Evolutionary conservation across 495 filamentous ascomycete species (phyloP), one percentile per base, ranked within the genome.

Genomic region (Podospora pseudopauciseta): DNA sequence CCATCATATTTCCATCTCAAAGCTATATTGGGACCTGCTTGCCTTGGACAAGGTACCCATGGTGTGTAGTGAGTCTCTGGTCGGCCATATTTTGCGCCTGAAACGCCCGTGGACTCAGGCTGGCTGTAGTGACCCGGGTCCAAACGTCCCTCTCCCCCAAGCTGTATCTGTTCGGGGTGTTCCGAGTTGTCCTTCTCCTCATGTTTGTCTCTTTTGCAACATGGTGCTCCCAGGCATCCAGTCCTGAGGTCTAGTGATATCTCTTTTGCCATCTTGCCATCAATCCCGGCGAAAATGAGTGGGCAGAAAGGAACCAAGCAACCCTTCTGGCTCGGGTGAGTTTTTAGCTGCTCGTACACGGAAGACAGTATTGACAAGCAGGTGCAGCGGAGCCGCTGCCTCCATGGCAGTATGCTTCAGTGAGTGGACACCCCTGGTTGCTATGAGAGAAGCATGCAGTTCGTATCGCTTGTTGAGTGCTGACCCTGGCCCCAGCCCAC

Each of bases 381-480:
- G 26, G 15, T 39, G 15, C 63, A 81, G 79, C 26, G 77, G 79
- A 55, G 77, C 78, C 1, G 78, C 79, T 26, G 77, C 79, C 4
- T 81, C 79, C 15, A 76, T 79, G 72, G 77, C 79, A 44, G 79
- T 79, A 18, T 78, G 77, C 64, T 81, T 79, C 67, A 81, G 76
- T 80, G 71, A 71, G 78, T 75, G 53, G 27, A 67, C 16, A 23
- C 28, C 39, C 39, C 39, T 49, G 39, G 1, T 16, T 2, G 13
- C 15, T 49, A 16, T 49, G 9, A 49, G 39, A 4, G 4, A 4
- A 32, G 30, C 30, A 23, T 23, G 23, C 23, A 11, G 34, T 39
- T 6, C 34, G 34, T 39, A 39, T 39, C 11, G 3, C 34, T 23
- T 23, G 11, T 39, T 39, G 34, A 13, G 13, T 49, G 39, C 9